Base-by-base conservation (phyloP, 331 rosid species). In the Phaseolus coccineus region DNA sequence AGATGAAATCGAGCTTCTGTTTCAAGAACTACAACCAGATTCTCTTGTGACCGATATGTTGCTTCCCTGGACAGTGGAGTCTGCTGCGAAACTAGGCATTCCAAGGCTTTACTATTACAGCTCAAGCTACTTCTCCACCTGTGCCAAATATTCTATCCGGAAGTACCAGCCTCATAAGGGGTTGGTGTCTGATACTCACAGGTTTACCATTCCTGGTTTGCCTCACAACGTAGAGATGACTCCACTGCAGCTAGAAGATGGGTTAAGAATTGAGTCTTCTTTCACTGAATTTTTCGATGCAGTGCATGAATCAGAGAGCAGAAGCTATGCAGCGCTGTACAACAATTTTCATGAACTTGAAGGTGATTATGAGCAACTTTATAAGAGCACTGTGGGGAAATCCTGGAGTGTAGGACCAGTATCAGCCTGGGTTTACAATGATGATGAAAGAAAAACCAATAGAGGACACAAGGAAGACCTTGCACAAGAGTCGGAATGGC, bases 361-460 rank as follows among this genome's bases (percentile, higher is more conserved):
- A 31, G 7, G 51, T 22, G 89, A 69, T 15, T 89, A 87, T 82
- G 89, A 61, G 31, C 39, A 81, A 13, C 77, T 55, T 52, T 37
- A 35, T 9, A 58, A 65, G 52, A 51, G 9, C 3, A 59, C 10
- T 3, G 5, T 68, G 35, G 82, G 84, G 50, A 87, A 81, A 50
- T 65, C 74, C 8, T 89, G 93, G 90, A 71, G 59, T 14, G 1
- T 87, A 6, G 93, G 91, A 27, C 93, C 88, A 9, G 84, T 89
- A 69, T 83, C 88, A 4, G 39, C 76, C 0, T 83, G 82, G 80
- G 53, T 27, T 40, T 85, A 87, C 14, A 66, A 51, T 14, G 71
- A 62, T 27, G 61, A 9, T 28, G 63, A 16, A 31, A 61, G 76
- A 24, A 86, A 68, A 11, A 69, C 7, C 0, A 71, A 73, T 51